Evolutionary conservation across 176 grass and related monocot genomes (phyloP).

Genomic region (Aegilops tauschii): DNA sequence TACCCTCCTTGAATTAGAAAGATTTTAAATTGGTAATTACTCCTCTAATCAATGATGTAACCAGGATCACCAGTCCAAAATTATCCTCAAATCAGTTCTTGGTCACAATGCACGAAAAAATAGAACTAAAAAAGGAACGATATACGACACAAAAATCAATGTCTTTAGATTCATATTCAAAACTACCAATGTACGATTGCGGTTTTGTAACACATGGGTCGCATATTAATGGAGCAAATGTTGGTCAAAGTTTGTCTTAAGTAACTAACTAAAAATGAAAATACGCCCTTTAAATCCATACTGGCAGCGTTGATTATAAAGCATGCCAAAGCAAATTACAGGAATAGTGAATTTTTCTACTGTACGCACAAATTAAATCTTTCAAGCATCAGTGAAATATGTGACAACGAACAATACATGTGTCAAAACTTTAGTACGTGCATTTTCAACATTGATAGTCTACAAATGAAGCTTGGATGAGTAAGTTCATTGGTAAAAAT

Average conservation of each 20-base stretch:
- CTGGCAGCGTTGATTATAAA: not conserved
- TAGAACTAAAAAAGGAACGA: too few species aligned
- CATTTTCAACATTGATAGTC: not conserved
- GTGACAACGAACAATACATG: not conserved
- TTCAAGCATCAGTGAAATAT: not conserved
- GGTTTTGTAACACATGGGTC: not conserved
- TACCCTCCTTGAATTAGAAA: too few species aligned
- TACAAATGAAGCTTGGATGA: not conserved
- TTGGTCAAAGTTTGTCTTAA: not conserved
- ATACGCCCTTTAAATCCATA: not conserved
- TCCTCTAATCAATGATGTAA: too few species aligned
- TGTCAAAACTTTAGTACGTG: not conserved
- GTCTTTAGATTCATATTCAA: not conserved
- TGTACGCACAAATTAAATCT: not conserved
- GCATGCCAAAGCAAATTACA: not conserved
- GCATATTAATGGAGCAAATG: not conserved
- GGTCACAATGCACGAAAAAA: too few species aligned
- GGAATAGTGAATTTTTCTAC: not conserved
- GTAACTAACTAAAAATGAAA: not conserved
- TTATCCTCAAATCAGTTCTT: too few species aligned
- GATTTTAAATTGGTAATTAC: too few species aligned
- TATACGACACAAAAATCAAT: not conserved
- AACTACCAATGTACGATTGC: not conserved
- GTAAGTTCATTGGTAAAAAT: not conserved
- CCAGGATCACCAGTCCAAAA: too few species aligned